phyloP scores from a whole-genome alignment of 495 filamentous ascomycete genomes.

The Thermochaetoides thermophila region DNA sequence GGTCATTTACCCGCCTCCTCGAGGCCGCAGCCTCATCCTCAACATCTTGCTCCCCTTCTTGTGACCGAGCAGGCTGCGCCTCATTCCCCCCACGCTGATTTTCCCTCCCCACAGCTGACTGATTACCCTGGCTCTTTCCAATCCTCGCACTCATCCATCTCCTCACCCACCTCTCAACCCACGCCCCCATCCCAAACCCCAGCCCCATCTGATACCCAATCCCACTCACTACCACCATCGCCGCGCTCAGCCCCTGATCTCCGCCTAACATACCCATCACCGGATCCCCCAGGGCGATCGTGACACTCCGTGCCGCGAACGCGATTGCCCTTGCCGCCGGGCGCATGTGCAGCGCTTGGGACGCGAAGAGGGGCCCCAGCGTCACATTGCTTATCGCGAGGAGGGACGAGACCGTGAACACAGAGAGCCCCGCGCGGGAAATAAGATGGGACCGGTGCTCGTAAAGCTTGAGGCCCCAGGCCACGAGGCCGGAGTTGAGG shows the following conservation, averaged over 20 bases:
- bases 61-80: neutral
- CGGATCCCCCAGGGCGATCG: constrained; percentile 25
- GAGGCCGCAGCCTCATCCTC: neutral
- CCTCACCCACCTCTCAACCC: constrained; percentile 16
- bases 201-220: constrained; percentile 31
- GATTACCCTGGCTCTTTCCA: constrained; percentile 1
- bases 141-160: neutral
- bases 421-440: constrained; percentile 23
- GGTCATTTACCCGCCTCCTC: constrained; percentile 12
- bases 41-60: neutral
- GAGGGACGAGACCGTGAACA: constrained; percentile 19
- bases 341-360: constrained; percentile 18
- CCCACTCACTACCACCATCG: constrained; percentile 31
- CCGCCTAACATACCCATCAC: constrained; percentile 24
- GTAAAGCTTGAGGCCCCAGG: constrained; percentile 34
- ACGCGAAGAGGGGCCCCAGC: constrained; percentile 19
- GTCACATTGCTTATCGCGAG: constrained; percentile 22
- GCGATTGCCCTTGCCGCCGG: constrained; percentile 19
- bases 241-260: constrained; percentile 27
- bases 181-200: constrained; percentile 19
- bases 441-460: constrained; percentile 27
- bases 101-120: too few species aligned
- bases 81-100: too few species aligned
- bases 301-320: constrained; percentile 32
- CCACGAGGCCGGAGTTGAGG: constrained; percentile 30